Percentiles rank a stretch among this genome's conserved stretches.
These are phyloP conservation scores for Saccharomycopsis guyanensis DNA, from an alignment of 805 yeast genomes.

Conservation along the genomic window DNA sequence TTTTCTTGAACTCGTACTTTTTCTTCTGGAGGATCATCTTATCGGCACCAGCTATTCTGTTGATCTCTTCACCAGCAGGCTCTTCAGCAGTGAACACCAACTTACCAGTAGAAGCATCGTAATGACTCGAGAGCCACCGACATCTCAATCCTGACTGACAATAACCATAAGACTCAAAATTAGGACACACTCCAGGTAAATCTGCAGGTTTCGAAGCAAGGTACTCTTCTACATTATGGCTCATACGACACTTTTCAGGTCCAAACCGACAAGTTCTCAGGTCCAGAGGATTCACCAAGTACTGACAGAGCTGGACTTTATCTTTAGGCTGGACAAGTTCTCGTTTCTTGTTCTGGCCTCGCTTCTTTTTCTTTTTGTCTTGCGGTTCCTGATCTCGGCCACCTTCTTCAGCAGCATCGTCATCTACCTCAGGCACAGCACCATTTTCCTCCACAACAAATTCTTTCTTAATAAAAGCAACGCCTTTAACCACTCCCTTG, in stretches of 20 bases:
- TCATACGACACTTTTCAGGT: slow-evolving; percentile 61
- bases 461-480: slow-evolving; percentile 73
- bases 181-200: slow-evolving; percentile 71
- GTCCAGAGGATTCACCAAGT: slow-evolving; percentile 48
- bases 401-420: slow-evolving; percentile 39
- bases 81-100: slow-evolving; percentile 34
- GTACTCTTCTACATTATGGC: slow-evolving; percentile 67
- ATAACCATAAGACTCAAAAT: slow-evolving; percentile 68
- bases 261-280: slow-evolving; percentile 52
- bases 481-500: too few species aligned
- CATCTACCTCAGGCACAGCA: slow-evolving; percentile 27
- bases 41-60: slow-evolving; percentile 43
- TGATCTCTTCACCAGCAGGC: slow-evolving; percentile 46
- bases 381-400: slow-evolving; percentile 37
- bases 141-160: slow-evolving; percentile 94
- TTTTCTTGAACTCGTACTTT: slow-evolving; percentile 48
- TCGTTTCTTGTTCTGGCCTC: slow-evolving; percentile 83
- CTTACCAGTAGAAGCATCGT: slow-evolving; percentile 36
- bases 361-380: slow-evolving; percentile 38
- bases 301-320: slow-evolving; percentile 55
- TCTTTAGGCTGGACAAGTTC: slow-evolving; percentile 66
- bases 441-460: slow-evolving; percentile 35
- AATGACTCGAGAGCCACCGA: slow-evolving; percentile 79
- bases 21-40: slow-evolving; percentile 30
- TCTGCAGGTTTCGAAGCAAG: slow-evolving; percentile 62